Evolutionary conservation across 805 yeast genomes (phyloP).

Genomic region (Saccharomyces paradoxus): DNA sequence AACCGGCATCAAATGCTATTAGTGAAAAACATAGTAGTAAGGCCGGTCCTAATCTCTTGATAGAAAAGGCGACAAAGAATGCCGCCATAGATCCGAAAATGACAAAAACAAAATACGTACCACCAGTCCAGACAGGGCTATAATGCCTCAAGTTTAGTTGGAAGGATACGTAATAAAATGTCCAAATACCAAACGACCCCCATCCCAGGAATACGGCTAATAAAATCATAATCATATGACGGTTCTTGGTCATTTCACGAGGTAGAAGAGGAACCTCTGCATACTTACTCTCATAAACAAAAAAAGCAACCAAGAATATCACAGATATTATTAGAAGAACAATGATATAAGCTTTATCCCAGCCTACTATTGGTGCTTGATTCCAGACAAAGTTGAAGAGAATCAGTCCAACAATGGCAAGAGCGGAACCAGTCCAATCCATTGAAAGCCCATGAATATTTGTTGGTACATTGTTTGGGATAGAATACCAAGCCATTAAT

Average conservation of each 20-base stretch:
- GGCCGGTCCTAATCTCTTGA: conserved; percentile 42
- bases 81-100: conserved; percentile 53
- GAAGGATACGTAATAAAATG: conserved; percentile 51
- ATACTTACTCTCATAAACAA: conserved; percentile 39
- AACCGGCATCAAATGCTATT: conserved; percentile 47
- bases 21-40: conserved; percentile 44
- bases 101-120: conserved; percentile 39
- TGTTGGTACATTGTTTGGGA: conserved; percentile 26
- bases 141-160: conserved; percentile 43
- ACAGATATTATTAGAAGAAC: conserved; percentile 47
- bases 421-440: conserved; percentile 46
- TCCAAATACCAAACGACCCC: conserved; percentile 72
- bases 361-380: conserved; percentile 68
- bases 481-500: conserved; percentile 14
- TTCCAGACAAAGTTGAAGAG: conserved; percentile 64
- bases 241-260: conserved; percentile 35
- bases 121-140: conserved; percentile 39
- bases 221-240: conserved; percentile 41
- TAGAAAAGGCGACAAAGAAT: conserved; percentile 39
- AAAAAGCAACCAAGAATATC: conserved; percentile 38
- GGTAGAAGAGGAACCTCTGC: conserved; percentile 50
- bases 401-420: conserved; percentile 54
- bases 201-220: conserved; percentile 54
- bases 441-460: conserved; percentile 26
- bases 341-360: conserved; percentile 53